These are phyloP conservation scores for Pseudonitzschia delicatissima DNA, from an alignment of 108 stramenopile species.

Conservation along the genomic window DNA sequence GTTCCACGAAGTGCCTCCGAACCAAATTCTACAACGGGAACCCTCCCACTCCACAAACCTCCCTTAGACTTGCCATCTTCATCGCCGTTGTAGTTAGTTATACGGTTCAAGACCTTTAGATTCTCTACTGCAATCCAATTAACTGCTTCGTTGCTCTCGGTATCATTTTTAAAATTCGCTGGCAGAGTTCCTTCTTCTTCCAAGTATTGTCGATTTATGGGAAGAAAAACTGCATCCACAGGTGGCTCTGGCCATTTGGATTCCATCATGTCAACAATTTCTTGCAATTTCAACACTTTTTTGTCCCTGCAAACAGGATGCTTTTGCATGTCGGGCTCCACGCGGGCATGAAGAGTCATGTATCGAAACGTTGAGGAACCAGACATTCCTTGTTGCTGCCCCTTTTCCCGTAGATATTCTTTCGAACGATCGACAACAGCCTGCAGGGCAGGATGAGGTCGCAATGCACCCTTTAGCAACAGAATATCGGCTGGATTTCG, in stretches of 20 bases:
- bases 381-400: background rate
- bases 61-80: background rate
- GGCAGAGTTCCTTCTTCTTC: constrained; percentile 11
- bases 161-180: background rate
- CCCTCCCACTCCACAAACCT: constrained; percentile 33
- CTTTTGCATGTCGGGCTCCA: constrained; percentile 43
- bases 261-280: constrained; percentile 28
- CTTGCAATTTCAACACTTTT: constrained; percentile 24
- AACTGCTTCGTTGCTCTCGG: background rate
- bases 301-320: constrained; percentile 27
- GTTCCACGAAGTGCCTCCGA: constrained; percentile 22
- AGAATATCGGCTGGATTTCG: constrained; percentile 22
- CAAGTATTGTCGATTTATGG: constrained; percentile 29
- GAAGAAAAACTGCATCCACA: constrained; percentile 21
- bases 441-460: constrained; percentile 24
- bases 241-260: constrained; percentile 20
- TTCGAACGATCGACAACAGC: constrained; percentile 2
- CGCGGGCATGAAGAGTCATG: constrained; percentile 37
- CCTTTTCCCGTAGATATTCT: too few species aligned
- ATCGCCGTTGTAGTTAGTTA: too few species aligned
- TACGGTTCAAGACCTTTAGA: constrained; percentile 21
- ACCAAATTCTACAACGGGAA: constrained; percentile 32
- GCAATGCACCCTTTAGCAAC: constrained; percentile 27
- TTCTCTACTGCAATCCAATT: constrained; percentile 28
- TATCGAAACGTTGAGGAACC: constrained; percentile 7